These are phyloP conservation scores for Maudiozyma humilis DNA, from an alignment of 1,139 yeast species.

Conservation along the genomic window DNA sequence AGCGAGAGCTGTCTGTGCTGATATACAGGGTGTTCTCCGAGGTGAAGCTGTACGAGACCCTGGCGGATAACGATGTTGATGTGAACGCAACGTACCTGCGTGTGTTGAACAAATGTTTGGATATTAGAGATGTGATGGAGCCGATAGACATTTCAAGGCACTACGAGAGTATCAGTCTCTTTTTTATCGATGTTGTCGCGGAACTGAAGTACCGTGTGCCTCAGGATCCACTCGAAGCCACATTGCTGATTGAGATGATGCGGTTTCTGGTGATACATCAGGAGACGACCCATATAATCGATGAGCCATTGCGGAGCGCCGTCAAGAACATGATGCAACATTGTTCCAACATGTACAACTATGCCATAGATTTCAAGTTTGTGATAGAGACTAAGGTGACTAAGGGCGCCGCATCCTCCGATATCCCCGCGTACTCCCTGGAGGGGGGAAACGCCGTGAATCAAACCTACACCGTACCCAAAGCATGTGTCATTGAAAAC, in stretches of 20 bases:
- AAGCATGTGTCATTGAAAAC: slow-evolving; percentile 18
- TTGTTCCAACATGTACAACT: slow-evolving; percentile 15
- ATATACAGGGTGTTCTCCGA: slow-evolving; percentile 13
- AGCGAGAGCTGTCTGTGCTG: slow-evolving; percentile 11
- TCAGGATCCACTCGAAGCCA: neutral
- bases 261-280: slow-evolving; percentile 5
- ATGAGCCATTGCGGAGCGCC: slow-evolving; percentile 3
- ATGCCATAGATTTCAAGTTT: slow-evolving; percentile 20
- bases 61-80: slow-evolving; percentile 11
- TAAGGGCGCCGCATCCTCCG: no score
- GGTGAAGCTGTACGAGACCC: slow-evolving; percentile 11
- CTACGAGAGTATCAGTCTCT: neutral
- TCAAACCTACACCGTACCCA: slow-evolving; percentile 23
- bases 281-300: slow-evolving; percentile 2
- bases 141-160: neutral
- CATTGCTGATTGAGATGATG: slow-evolving; percentile 5
- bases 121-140: slow-evolving; percentile 4
- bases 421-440: no score
- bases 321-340: slow-evolving; percentile 12
- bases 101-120: slow-evolving; percentile 17
- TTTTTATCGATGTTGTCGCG: slow-evolving; percentile 6
- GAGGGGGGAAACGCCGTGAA: no score
- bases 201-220: neutral
- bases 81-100: slow-evolving; percentile 17
- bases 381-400: slow-evolving; percentile 11